Base-by-base conservation (phyloP, 116 monocot species). In the Thalassia testudinum region DNA sequence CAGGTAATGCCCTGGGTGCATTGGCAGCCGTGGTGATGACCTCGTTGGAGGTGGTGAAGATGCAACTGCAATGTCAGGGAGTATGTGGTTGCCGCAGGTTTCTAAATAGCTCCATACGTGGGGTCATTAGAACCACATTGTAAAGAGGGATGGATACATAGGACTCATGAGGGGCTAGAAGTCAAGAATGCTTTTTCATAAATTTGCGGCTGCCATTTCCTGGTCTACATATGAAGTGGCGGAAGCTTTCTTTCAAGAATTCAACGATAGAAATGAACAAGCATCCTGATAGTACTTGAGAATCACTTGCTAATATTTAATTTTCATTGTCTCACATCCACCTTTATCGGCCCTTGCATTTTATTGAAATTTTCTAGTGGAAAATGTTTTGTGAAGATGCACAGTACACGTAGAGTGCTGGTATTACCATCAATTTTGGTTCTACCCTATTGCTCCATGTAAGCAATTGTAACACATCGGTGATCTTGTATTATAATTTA, bases 171-270 rank as follows among this genome's bases (percentile, higher is more conserved):
- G 85, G 45, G 95, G 95, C 25, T 95, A 85, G 95, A 74, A 63
- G 54, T 76, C 95, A 0, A 70, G 95, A 26, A 85, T 95, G 88
- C 81, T 95, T 1, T 95, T 95, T 63, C 95, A 95, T 52, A 81
- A 88, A 17, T 88, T 88, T 6, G 95, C 95, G 8, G 88, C 95
- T 23, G 84, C 95, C n/a, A 95, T 95, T 47, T 88, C 85, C 66
- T 95, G 95, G 95, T 88, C 95, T 17, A 74, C 84, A 12, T 88
- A 95, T 28, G 95, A 95, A 73, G 78, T 81, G 12, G 54, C 72
- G 0, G 88, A 95, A 49, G 72, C 78, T 11, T 95, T 88, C 67
- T 88, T 95, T 34, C 72, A 81, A 27, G 45, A 53, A 28, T 19
- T 59, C 15, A 53, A 67, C 18, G 28, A 67, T 27, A 53, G 27